Conservation (phyloP, 1,139 yeast species). For the Blastobotrys proliferans region DNA sequence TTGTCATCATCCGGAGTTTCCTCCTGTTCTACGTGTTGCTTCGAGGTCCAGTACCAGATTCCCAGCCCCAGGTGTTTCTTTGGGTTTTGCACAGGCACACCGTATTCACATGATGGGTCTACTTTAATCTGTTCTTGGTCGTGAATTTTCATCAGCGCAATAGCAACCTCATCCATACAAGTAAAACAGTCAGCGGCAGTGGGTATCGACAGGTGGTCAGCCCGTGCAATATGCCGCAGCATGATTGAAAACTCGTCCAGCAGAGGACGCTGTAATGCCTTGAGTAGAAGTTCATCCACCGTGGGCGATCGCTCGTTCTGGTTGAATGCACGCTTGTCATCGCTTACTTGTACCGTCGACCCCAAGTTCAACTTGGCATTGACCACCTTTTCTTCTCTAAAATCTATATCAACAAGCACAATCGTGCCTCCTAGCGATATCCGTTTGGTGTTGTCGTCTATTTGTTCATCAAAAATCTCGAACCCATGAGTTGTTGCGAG, state of each 20-base stretch:
- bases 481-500: slow-evolving; percentile 30
- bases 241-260: slow-evolving; percentile 31
- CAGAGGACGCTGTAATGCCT: slow-evolving; percentile 28
- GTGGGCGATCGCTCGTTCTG: slow-evolving; percentile 24
- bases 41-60: slow-evolving; percentile 30
- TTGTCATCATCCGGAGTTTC: slow-evolving; percentile 1
- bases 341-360: slow-evolving; percentile 25
- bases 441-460: slow-evolving; percentile 23
- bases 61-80: slow-evolving; percentile 31
- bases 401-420: slow-evolving; percentile 33
- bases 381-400: slow-evolving; percentile 20
- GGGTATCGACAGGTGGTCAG: slow-evolving; percentile 32
- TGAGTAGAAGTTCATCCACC: slow-evolving; percentile 27
- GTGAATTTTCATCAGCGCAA: slow-evolving; percentile 28
- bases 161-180: slow-evolving; percentile 32
- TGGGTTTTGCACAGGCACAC: slow-evolving; percentile 32
- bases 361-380: slow-evolving; percentile 31
- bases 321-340: slow-evolving; percentile 27
- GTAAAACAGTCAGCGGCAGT: slow-evolving; percentile 34
- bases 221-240: slow-evolving; percentile 30
- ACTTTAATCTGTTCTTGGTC: slow-evolving; percentile 2
- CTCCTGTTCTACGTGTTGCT: neutral
- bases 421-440: slow-evolving; percentile 36
- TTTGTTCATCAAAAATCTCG: slow-evolving; percentile 34
- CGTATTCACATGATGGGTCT: slow-evolving; percentile 23